Evolutionary conservation across 768 basidiomycete species (phyloP).

Genomic region (Rhizopogon salebrosus): DNA sequence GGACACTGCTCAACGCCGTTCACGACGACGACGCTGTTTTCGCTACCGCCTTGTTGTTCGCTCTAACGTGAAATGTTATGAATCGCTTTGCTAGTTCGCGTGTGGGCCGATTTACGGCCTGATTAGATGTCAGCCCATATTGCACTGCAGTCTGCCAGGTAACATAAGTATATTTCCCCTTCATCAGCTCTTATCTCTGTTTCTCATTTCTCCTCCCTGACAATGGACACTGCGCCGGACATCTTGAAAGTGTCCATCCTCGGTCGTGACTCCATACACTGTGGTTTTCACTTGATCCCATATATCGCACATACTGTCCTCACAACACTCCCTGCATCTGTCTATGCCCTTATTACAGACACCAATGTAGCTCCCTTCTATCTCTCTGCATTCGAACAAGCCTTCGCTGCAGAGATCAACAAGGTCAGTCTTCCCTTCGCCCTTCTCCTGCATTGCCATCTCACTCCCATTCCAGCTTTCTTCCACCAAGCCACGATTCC

Average conservation of each 20-base stretch:
- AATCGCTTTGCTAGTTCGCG: background rate
- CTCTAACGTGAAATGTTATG: background rate
- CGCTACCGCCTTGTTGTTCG: background rate
- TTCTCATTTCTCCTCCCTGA: background rate
- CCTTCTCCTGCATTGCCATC: background rate
- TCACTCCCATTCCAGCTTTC: background rate
- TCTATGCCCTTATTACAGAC: slow-evolving; percentile 92
- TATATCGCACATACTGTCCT: slow-evolving; percentile 80
- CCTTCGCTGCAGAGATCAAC: slow-evolving; percentile 48
- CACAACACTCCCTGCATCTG: slow-evolving; percentile 64
- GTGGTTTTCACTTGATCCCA: slow-evolving; percentile 87
- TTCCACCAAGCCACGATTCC: slow-evolving; percentile 52
- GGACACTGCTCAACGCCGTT: background rate
- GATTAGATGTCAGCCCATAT: background rate
- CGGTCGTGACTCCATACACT: slow-evolving; percentile 83
- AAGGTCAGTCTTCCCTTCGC: background rate
- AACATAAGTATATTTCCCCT: background rate
- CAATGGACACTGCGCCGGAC: slow-evolving; percentile 37
- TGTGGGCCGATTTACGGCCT: background rate
- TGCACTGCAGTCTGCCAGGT: too few species aligned
- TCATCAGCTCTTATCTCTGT: background rate
- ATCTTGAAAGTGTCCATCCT: slow-evolving; percentile 80
- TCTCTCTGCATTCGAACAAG: slow-evolving; percentile 59
- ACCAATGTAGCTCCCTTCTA: slow-evolving; percentile 82
- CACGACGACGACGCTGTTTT: background rate